Percentiles rank a stretch among this genome's conserved stretches.
Evolutionary conservation across 202 grass and related monocot species (phyloP).

Genomic region (Carex sylvatica): DNA sequence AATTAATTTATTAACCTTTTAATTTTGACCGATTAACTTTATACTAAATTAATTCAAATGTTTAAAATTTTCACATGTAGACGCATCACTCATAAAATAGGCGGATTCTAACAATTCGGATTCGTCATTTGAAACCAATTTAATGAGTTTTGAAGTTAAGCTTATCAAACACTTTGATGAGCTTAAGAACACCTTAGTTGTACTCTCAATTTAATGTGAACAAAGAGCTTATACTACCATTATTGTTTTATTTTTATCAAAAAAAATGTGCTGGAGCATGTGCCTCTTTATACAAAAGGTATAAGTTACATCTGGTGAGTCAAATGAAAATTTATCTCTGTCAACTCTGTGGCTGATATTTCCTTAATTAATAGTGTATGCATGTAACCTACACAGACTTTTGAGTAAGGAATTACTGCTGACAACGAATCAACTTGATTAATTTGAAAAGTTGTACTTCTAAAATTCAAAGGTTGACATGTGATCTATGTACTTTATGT

Average conservation of each 20-base stretch:
- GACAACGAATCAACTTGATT: background rate
- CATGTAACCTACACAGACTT: background rate
- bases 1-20: too few relatives aligned
- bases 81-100: too few relatives aligned
- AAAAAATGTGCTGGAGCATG: conserved; percentile 25
- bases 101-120: too few relatives aligned
- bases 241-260: conserved; percentile 12
- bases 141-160: too few relatives aligned
- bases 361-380: background rate
- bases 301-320: background rate
- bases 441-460: background rate
- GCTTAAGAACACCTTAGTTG: too few relatives aligned
- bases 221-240: background rate
- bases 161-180: too few relatives aligned
- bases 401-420: background rate
- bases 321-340: background rate
- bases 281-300: background rate
- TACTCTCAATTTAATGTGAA: conserved; percentile 18
- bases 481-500: background rate
- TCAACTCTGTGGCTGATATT: background rate
- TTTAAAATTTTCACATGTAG: too few relatives aligned
- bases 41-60: too few relatives aligned
- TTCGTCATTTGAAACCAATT: too few relatives aligned
- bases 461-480: background rate
- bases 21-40: too few relatives aligned